These are phyloP conservation scores for Cryphonectria japonica DNA, from an alignment of 2,329 filamentous ascomycete genomes.

Conservation along the genomic window DNA sequence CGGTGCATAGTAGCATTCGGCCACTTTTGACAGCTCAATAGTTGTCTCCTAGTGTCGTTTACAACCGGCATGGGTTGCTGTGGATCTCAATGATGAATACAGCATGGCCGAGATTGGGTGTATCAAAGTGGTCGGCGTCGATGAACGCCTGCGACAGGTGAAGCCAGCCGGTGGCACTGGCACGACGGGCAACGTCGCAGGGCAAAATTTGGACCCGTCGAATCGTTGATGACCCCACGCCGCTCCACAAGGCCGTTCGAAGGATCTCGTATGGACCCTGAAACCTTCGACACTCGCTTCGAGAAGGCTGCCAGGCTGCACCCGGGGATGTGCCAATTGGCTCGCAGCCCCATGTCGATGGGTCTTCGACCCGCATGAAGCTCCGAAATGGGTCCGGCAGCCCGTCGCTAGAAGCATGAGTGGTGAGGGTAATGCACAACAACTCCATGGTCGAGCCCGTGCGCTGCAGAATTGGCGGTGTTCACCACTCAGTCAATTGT, in stretches of 20 bases:
- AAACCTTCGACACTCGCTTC: conserved; percentile 28
- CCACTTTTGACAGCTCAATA: conserved; percentile 6
- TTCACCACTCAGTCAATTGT: conserved; percentile 1
- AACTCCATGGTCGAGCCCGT: not conserved
- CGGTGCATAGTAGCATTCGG: conserved; percentile 17
- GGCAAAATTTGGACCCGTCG: conserved; percentile 23
- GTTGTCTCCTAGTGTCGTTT: not conserved
- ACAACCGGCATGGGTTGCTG: conserved; percentile 21
- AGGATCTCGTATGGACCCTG: conserved; percentile 25
- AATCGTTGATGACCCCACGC: conserved; percentile 19
- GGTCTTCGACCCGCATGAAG: conserved; percentile 11
- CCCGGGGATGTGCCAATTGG: conserved; percentile 31
- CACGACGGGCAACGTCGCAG: conserved; percentile 22
- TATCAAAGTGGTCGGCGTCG: conserved; percentile 24
- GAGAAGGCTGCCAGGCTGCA: conserved; percentile 28
- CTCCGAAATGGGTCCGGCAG: conserved; percentile 20
- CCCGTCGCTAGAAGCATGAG: conserved; percentile 4
- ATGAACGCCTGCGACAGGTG: conserved; percentile 26
- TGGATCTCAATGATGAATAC: conserved; percentile 19
- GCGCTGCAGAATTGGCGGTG: conserved; percentile 19
- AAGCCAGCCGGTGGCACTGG: conserved; percentile 27
- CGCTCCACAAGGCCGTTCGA: conserved; percentile 23
- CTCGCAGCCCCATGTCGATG: conserved; percentile 15
- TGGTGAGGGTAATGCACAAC: not conserved
- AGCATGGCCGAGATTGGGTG: conserved; percentile 25